Conservation (phyloP, 768 basidiomycete genomes). For the Mycena crocata region DNA sequence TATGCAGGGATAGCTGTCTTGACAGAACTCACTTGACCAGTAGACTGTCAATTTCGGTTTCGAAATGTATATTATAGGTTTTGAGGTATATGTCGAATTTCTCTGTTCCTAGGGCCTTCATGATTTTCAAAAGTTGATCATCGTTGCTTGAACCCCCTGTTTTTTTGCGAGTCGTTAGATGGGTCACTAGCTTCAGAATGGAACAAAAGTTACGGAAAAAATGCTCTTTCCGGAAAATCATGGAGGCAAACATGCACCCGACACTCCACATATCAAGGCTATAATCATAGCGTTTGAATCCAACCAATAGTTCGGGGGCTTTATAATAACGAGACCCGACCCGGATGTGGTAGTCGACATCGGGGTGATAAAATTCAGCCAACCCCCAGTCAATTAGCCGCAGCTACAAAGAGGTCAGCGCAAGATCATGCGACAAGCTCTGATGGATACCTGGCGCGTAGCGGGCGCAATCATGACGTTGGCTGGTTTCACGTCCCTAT, state of each 20-base stretch:
- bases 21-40: slow-evolving; percentile 55
- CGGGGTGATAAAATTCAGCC: slow-evolving; percentile 81
- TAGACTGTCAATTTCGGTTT: slow-evolving; percentile 68
- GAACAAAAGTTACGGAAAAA: slow-evolving; percentile 62
- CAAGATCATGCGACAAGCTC: background rate
- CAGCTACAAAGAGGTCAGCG: slow-evolving; percentile 47
- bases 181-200: background rate
- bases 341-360: slow-evolving; percentile 77
- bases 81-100: slow-evolving; percentile 70
- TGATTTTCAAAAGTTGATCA: slow-evolving; percentile 78
- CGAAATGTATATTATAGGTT: slow-evolving; percentile 74
- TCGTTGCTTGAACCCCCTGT: slow-evolving; percentile 71
- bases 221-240: slow-evolving; percentile 82
- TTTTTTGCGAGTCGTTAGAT: background rate
- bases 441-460: slow-evolving; percentile 42
- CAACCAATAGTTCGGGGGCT: slow-evolving; percentile 77
- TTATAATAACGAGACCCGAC: slow-evolving; percentile 74
- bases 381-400: slow-evolving; percentile 82
- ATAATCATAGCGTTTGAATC: slow-evolving; percentile 80
- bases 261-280: slow-evolving; percentile 80
- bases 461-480: slow-evolving; percentile 79
- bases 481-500: slow-evolving; percentile 61
- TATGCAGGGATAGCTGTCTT: background rate
- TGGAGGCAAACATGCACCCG: slow-evolving; percentile 80
- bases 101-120: slow-evolving; percentile 74